Percentiles rank a stretch among this genome's conserved stretches.
phyloP scores from a whole-genome alignment of 441 rosid genomes.

The Gossypium schwendimanii region DNA sequence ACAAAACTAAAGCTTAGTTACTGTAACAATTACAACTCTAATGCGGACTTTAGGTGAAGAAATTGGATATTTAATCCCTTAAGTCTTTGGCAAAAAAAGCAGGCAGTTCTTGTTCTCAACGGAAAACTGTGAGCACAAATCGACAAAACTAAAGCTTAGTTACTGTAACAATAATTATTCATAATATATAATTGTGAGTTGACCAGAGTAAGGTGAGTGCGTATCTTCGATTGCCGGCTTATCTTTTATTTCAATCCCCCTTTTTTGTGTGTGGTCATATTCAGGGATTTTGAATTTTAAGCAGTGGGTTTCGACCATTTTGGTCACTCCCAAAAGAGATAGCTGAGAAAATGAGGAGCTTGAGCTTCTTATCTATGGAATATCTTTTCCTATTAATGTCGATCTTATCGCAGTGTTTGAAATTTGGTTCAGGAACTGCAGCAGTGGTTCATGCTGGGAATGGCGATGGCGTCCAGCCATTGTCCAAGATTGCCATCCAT shows the following conservation, averaged over 20 bases:
- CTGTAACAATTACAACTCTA: too few species aligned
- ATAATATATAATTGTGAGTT: neutral
- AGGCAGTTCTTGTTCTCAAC: too few species aligned
- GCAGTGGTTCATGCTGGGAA: neutral
- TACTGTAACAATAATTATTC: neutral
- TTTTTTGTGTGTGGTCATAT: neutral
- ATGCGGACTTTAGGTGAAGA: too few species aligned
- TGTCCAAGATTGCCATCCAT: conserved; percentile 31
- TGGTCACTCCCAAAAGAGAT: neutral
- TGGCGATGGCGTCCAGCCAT: conserved; percentile 27
- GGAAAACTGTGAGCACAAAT: too few species aligned
- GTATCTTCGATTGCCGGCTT: neutral
- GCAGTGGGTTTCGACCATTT: neutral
- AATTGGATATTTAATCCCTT: too few species aligned
- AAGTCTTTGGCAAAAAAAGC: too few species aligned
- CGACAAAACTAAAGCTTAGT: too few species aligned
- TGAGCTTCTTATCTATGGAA: neutral
- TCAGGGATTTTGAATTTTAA: neutral
- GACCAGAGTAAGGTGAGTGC: neutral
- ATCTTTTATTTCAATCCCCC: neutral
- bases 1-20: neutral
- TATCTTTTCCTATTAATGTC: neutral
- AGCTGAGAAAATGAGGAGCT: conserved; percentile 8
- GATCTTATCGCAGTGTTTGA: neutral
- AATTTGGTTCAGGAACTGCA: neutral